Evolutionary conservation across 257 asterid genomes (phyloP), one percentile per base, ranked within the genome.

Genomic region (Haberlea rhodopensis): DNA sequence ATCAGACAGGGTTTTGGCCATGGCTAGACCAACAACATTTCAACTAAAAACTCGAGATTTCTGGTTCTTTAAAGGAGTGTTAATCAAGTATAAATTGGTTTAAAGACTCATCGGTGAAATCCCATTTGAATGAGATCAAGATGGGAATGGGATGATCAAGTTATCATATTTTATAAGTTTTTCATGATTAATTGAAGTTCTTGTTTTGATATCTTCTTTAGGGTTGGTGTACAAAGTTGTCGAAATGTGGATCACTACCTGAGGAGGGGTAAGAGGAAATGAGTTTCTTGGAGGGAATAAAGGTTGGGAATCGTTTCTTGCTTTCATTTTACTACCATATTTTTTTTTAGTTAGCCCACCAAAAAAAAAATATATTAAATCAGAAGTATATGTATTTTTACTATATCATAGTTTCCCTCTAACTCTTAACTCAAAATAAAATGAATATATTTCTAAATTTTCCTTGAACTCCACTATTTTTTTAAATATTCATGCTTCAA

Each of bases 1-100:
- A 92, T 65, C 97, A 92, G 67, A 75, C 91, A 4, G 95, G 87
- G 61, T 85, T 87, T 79, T 92, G 99, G 99, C 94, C 99, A 5
- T 92, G 99, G 99, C 80, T 92, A 57, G 99, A 92, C 59, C 86
- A 84, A 29, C 95, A 83, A 5, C 84, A 89, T 70, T 88, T 87
- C 85, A 81, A 82, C 73, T 91, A 64, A 73, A 74, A 11, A 37
- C 48, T 3, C 18, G 5, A 37, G n/a, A 37, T 11, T 37, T 37
- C 16, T 6, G 18, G 4, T 1, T 15, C 16, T 16, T 9, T 9
- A 9, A 34, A 16, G 0, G 45, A 34, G 45, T 34, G 45, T 34
- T 37, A 11, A 37, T 37, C 48, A 18, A 37, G 18, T 37, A 3
- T 13, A 37, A 37, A 37, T 37, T 37, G 48, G 48, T 37, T 37